phyloP scores from a whole-genome alignment of 495 filamentous ascomycete genomes.

The Pyrenula massariospora region DNA sequence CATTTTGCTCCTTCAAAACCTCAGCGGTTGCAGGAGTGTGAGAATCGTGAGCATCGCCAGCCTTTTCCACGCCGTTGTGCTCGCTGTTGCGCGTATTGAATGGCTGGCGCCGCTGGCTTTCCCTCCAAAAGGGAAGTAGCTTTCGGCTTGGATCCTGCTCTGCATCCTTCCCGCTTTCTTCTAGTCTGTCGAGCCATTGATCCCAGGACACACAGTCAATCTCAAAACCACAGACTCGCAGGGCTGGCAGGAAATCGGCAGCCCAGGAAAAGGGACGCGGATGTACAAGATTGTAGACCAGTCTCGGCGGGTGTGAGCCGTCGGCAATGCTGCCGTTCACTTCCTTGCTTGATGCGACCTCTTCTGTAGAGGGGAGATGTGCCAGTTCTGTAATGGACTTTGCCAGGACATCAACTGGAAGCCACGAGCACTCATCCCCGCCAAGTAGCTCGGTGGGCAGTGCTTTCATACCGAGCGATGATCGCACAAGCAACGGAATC shows the following conservation, averaged over 20 bases:
- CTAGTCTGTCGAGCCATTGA: slow-evolving; percentile 38
- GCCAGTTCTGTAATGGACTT: slow-evolving; percentile 33
- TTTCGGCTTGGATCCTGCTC: slow-evolving; percentile 30
- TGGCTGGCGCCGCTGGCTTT: slow-evolving; percentile 37
- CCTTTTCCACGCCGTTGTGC: no score
- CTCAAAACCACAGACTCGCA: slow-evolving; percentile 25
- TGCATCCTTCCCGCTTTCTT: slow-evolving; percentile 27
- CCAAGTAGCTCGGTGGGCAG: slow-evolving; percentile 32
- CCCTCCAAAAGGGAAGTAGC: slow-evolving; percentile 34
- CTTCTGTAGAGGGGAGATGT: no score
- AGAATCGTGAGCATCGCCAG: no score
- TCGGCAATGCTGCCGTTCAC: no score
- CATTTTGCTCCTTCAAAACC: no score
- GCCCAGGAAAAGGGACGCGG: slow-evolving; percentile 38
- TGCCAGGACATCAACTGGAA: slow-evolving; percentile 45
- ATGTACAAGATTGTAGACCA: slow-evolving; percentile 45
- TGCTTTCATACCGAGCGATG: slow-evolving; percentile 31
- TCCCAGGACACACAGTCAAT: slow-evolving; percentile 34
- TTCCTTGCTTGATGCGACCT: not conserved
- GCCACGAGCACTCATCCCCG: slow-evolving; percentile 33
- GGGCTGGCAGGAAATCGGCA: slow-evolving; percentile 29
- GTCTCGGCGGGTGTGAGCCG: no score
- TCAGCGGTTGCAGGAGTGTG: no score
- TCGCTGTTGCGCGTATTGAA: slow-evolving; percentile 48
- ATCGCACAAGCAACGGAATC: slow-evolving; percentile 42